These are phyloP conservation scores for Grifola frondosa DNA, from an alignment of 1,284 basidiomycete species.

Conservation along the genomic window DNA sequence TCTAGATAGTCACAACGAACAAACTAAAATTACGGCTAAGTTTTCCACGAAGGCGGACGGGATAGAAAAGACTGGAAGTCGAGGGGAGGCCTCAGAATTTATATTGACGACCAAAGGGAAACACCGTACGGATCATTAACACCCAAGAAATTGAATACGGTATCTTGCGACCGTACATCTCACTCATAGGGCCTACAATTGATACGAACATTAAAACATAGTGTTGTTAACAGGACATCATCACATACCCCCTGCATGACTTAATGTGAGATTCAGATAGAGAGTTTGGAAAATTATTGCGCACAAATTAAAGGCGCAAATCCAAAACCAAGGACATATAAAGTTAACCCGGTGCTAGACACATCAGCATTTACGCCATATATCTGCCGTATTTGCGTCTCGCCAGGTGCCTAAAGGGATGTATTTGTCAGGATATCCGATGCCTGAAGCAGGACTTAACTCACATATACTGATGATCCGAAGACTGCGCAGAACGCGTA, in stretches of 20 bases:
- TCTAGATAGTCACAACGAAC: no score
- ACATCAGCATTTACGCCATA: no score
- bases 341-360: no score
- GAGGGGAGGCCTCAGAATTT: neutral
- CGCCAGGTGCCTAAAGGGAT: no score
- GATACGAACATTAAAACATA: no score
- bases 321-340: no score
- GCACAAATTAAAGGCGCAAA: no score
- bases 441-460: neutral
- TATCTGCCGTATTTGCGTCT: no score
- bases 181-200: neutral
- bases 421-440: neutral
- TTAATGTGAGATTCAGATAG: neutral
- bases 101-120: neutral
- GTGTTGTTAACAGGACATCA: neutral
- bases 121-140: no score
- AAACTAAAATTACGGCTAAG: conserved; percentile 20
- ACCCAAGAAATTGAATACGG: no score
- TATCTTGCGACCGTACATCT: neutral
- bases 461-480: conserved; percentile 24
- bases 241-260: no score
- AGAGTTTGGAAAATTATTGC: no score
- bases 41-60: conserved; percentile 21
- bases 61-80: neutral
- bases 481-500: conserved; percentile 20